A percentile compares a stretch with the other conserved stretches of the same genome.
phyloP scores from a whole-genome alignment of 2,329 filamentous ascomycete species.

The Juglanconis oblonga region DNA sequence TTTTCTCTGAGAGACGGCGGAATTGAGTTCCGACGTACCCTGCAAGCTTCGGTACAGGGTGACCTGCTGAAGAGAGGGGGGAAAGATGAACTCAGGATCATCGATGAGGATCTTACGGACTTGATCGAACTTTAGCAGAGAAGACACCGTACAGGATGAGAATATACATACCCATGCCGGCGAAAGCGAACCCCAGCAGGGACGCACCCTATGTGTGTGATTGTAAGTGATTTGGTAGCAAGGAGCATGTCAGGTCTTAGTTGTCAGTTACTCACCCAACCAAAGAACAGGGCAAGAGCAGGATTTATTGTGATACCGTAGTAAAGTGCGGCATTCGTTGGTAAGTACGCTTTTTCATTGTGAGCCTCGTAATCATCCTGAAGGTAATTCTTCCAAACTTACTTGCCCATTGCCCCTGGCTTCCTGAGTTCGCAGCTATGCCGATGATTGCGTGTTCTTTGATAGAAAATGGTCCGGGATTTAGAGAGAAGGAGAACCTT shows the following conservation, averaged over 20 bases:
- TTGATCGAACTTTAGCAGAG: background rate
- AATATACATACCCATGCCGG: slow-evolving; percentile 16
- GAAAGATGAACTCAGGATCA: slow-evolving; percentile 22
- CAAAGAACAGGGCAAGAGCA: slow-evolving; percentile 21
- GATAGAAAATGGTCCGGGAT: slow-evolving; percentile 20
- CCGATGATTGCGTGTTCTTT: slow-evolving; percentile 23
- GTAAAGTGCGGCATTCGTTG: slow-evolving; percentile 20
- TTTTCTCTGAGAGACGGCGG: slow-evolving; percentile 1
- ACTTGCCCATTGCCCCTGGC: slow-evolving; percentile 20
- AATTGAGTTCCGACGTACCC: slow-evolving; percentile 9
- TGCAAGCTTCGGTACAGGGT: slow-evolving; percentile 22
- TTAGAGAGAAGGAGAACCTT: slow-evolving; percentile 19
- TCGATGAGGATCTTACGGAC: slow-evolving; percentile 21
- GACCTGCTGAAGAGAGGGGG: slow-evolving; percentile 21
- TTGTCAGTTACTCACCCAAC: slow-evolving; percentile 2
- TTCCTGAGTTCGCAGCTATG: slow-evolving; percentile 23
- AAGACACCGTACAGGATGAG: background rate
- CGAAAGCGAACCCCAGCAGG: slow-evolving; percentile 21
- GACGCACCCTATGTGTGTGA: slow-evolving; percentile 16
- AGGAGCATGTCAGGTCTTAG: background rate
- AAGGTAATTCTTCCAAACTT: background rate
- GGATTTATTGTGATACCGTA: slow-evolving; percentile 21
- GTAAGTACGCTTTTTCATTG: slow-evolving; percentile 5
- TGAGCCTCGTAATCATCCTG: background rate
- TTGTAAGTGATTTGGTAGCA: background rate